phyloP scores from a whole-genome alignment of 257 asterid genomes.

The Coffea canephora region DNA sequence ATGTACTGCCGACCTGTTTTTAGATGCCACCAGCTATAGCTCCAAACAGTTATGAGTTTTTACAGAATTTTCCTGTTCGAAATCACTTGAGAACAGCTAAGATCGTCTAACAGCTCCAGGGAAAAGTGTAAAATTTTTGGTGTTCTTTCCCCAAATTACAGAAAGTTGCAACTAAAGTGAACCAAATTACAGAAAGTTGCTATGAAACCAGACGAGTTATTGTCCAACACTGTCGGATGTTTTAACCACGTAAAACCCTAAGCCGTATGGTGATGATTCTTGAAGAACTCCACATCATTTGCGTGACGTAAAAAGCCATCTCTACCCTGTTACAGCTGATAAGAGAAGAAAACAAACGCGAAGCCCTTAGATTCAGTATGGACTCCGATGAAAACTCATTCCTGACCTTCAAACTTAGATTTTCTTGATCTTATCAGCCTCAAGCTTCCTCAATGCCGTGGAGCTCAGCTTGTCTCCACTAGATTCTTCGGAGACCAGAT shows the following conservation, averaged over 20 bases:
- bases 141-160: neutral
- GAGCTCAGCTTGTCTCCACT: slow-evolving; percentile 75
- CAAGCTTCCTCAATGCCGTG: slow-evolving; percentile 64
- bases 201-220: neutral
- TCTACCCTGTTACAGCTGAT: neutral
- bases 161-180: neutral
- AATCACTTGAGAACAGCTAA: neutral
- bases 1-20: neutral
- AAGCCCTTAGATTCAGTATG: slow-evolving; percentile 1
- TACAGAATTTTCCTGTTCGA: neutral
- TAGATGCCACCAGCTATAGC: too few species aligned
- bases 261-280: neutral
- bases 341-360: neutral
- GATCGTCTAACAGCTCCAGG: neutral
- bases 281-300: neutral
- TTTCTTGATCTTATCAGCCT: slow-evolving; percentile 58
- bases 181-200: neutral
- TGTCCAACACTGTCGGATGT: too few species aligned
- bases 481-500: slow-evolving; percentile 66
- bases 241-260: neutral
- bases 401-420: slow-evolving; percentile 31
- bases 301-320: neutral
- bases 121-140: neutral
- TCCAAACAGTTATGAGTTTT: too few species aligned
- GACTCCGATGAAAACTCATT: slow-evolving; percentile 9